Conservation (phyloP, 306 rosid species). For the Notholithocarpus densiflorus region DNA sequence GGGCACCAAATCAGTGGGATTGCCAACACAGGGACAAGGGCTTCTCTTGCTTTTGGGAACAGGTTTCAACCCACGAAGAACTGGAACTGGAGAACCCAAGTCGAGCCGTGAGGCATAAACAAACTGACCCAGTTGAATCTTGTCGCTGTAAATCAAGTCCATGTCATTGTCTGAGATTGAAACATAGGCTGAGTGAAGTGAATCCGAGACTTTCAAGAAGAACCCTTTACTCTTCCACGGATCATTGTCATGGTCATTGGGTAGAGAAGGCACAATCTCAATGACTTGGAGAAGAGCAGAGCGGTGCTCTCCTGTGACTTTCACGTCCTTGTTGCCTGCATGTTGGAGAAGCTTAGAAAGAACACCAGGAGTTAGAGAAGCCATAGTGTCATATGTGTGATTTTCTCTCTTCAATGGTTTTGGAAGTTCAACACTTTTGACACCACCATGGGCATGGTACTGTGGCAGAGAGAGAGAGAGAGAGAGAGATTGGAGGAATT, state of each 20-base stretch:
- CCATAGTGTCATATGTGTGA: conserved; percentile 33
- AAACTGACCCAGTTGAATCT: conserved; percentile 68
- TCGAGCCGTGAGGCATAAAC: conserved; percentile 61
- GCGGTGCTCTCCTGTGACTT: conserved; percentile 60
- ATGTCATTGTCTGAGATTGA: conserved; percentile 47
- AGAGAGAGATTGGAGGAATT: not conserved
- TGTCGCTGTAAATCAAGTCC: conserved; percentile 50
- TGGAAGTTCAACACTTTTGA: not conserved
- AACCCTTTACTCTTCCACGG: conserved; percentile 58
- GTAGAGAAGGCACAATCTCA: conserved; percentile 57
- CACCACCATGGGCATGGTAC: not conserved
- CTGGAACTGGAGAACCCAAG: conserved; percentile 40
- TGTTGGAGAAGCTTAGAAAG: conserved; percentile 64
- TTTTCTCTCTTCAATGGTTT: not conserved
- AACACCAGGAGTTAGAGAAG: conserved; percentile 70
- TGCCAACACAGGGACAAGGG: conserved; percentile 51
- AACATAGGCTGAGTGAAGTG: conserved; percentile 60
- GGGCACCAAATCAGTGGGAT: conserved; percentile 54
- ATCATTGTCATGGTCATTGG: conserved; percentile 22
- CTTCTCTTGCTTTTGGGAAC: conserved; percentile 50
- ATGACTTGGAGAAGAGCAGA: conserved; percentile 66
- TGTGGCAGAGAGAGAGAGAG: not conserved
- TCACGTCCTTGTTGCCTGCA: conserved; percentile 38
- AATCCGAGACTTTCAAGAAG: conserved; percentile 73
- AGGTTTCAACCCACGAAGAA: conserved; percentile 54